These are phyloP conservation scores for Carex kokanica DNA, from an alignment of 176 grass and related monocot genomes.

Conservation along the genomic window DNA sequence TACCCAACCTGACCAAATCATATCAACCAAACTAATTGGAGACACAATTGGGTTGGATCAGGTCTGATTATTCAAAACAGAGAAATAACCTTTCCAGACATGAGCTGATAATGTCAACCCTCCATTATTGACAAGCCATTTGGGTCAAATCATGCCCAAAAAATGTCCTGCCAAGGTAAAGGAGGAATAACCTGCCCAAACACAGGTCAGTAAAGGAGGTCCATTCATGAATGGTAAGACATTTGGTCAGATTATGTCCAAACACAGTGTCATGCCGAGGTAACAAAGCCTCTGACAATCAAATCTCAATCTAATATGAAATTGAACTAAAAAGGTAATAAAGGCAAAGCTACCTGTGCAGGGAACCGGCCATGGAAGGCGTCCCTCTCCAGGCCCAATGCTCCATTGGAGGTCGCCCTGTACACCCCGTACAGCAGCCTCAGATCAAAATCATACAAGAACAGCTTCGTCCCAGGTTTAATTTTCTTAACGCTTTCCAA, in stretches of 20 bases:
- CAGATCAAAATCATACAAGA: constrained; percentile 75
- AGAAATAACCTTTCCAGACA: background rate
- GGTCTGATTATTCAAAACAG: background rate
- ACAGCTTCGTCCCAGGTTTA: constrained; percentile 62
- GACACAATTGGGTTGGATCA: background rate
- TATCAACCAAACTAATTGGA: background rate
- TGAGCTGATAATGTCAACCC: background rate
- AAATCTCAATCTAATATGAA: background rate
- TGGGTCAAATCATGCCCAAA: background rate
- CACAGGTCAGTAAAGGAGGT: background rate
- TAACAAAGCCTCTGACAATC: background rate
- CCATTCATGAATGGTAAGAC: background rate
- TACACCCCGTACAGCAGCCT: constrained; percentile 72
- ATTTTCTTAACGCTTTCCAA: constrained; percentile 54
- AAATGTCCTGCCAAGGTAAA: background rate
- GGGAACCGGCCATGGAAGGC: constrained; percentile 67
- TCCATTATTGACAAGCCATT: background rate
- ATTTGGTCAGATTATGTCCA: background rate
- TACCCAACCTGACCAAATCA: background rate
- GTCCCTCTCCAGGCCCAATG: constrained; percentile 42
- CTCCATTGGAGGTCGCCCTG: constrained; percentile 45
- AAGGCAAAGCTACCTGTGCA: constrained; percentile 48
- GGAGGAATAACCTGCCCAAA: background rate
- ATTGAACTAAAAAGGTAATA: constrained; percentile 4
- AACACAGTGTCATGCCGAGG: background rate